phyloP scores from a whole-genome alignment of 2,329 filamentous ascomycete genomes.

The Neonectria hederae region DNA sequence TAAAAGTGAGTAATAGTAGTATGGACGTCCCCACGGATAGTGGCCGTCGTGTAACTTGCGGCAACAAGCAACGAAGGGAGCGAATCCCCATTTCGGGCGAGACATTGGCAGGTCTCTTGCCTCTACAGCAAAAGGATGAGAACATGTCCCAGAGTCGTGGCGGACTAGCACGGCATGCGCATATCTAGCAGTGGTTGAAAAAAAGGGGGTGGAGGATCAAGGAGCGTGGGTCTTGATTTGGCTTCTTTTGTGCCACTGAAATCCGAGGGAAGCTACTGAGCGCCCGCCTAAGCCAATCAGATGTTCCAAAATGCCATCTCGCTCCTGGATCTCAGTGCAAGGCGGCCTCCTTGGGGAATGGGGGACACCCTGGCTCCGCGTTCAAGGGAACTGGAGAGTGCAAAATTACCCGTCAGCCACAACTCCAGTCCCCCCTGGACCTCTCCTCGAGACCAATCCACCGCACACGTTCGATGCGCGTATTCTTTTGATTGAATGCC shows the following conservation, averaged over 20 bases:
- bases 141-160: neutral
- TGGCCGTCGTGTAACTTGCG: neutral
- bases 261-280: conserved; percentile 6
- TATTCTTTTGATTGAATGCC: neutral
- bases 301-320: neutral
- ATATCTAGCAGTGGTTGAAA: conserved; percentile 1
- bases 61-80: neutral
- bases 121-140: neutral
- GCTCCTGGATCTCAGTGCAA: neutral
- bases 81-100: neutral
- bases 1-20: too few relatives aligned
- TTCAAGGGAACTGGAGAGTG: neutral
- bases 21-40: neutral
- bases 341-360: conserved; percentile 15
- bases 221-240: conserved; percentile 10
- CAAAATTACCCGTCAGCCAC: conserved; percentile 14
- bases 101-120: neutral
- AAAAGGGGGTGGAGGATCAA: conserved; percentile 18
- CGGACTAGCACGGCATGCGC: neutral
- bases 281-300: conserved; percentile 8
- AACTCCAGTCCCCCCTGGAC: conserved; percentile 5
- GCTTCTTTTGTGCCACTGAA: conserved; percentile 10
- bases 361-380: neutral
- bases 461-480: neutral
- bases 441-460: neutral